A percentile compares a stretch with the other conserved stretches of the same genome.
Evolutionary conservation across 257 asterid genomes (phyloP).

Genomic region (Scutellaria baicalensis): DNA sequence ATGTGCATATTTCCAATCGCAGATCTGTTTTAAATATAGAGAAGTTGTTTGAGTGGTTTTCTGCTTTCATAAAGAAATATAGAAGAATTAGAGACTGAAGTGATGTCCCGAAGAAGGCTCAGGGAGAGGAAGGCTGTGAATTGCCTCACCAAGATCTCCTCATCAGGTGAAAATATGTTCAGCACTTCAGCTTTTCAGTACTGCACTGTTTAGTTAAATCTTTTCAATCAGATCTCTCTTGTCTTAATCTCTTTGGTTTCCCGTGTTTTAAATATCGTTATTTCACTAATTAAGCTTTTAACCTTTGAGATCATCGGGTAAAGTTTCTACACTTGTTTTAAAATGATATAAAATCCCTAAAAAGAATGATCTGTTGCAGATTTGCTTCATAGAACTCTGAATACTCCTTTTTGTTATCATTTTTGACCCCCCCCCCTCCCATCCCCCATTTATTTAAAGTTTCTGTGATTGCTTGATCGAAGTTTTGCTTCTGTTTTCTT

Average conservation of each 20-base stretch:
- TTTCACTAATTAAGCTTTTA: not conserved
- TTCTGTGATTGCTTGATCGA: not conserved
- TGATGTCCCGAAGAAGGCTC: not conserved
- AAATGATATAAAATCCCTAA: not conserved
- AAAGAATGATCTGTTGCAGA: too few relatives aligned
- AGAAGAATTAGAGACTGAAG: not conserved
- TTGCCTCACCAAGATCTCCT: not conserved
- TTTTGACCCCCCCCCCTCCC: not conserved
- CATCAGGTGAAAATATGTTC: not conserved
- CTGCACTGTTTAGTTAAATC: too few relatives aligned
- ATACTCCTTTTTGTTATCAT: not conserved
- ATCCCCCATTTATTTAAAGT: not conserved
- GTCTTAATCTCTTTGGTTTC: not conserved
- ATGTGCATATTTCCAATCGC: not conserved
- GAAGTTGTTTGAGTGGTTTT: not conserved
- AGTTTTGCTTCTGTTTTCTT: not conserved
- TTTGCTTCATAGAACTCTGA: not conserved
- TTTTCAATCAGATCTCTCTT: not conserved
- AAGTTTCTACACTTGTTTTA: not conserved
- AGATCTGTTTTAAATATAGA: not conserved
- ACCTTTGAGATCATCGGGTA: not conserved
- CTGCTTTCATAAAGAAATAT: not conserved
- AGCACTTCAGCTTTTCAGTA: too few relatives aligned
- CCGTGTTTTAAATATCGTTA: not conserved
- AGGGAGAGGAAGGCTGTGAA: not conserved